A percentile compares a stretch with the other conserved stretches of the same genome.
These are phyloP conservation scores for Rhizomucor miehei DNA, from an alignment of 371 early-diverging fungal species.

Conservation along the genomic window DNA sequence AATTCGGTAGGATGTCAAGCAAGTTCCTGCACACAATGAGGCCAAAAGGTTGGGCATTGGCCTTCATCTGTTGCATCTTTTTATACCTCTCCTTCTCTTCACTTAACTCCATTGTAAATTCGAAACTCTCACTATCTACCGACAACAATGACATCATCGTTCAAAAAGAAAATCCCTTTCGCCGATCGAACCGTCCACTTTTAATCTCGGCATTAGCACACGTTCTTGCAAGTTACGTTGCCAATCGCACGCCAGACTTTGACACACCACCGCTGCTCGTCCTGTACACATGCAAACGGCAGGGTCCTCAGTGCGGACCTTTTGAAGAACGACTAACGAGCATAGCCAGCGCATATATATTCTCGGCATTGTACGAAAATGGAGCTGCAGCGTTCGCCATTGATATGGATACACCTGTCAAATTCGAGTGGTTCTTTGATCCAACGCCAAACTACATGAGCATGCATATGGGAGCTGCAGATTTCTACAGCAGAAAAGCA, in stretches of 20 bases:
- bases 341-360: constrained; percentile 33
- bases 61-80: constrained; percentile 9
- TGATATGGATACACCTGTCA: constrained; percentile 29
- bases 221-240: constrained; percentile 35
- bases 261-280: constrained; percentile 42
- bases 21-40: constrained; percentile 33
- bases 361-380: constrained; percentile 30
- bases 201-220: constrained; percentile 35
- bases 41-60: constrained; percentile 13
- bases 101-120: constrained; percentile 6
- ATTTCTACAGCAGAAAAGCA: constrained; percentile 22
- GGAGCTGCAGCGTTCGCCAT: constrained; percentile 35
- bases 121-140: neutral
- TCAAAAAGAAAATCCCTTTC: constrained; percentile 10
- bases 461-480: constrained; percentile 28
- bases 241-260: constrained; percentile 40
- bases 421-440: constrained; percentile 38
- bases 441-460: constrained; percentile 26
- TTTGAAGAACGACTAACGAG: constrained; percentile 27
- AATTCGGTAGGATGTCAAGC: too few relatives aligned
- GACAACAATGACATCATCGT: constrained; percentile 8
- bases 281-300: constrained; percentile 21
- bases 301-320: constrained; percentile 20
- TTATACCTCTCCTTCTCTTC: constrained; percentile 13
- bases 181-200: constrained; percentile 8